Evolutionary conservation across 1,139 yeast species (phyloP).

Genomic region (Nakaseomyces nivariensis): DNA sequence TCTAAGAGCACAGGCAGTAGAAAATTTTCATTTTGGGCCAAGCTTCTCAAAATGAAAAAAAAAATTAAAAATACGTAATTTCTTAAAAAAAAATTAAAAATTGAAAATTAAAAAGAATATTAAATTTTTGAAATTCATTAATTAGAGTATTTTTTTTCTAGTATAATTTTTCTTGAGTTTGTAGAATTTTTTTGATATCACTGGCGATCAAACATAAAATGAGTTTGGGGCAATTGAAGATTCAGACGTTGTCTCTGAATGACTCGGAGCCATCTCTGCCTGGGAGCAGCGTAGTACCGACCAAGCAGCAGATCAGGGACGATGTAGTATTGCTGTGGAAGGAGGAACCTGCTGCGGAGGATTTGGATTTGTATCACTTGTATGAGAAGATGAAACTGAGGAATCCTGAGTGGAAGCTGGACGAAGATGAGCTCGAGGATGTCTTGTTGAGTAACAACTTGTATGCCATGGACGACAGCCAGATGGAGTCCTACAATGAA

Average conservation of each 20-base stretch:
- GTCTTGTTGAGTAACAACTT: slow-evolving; percentile 3
- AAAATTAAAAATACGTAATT: too few relatives aligned
- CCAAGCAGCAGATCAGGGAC: slow-evolving; percentile 54
- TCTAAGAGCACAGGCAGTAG: too few relatives aligned
- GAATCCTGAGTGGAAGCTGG: slow-evolving; percentile 52
- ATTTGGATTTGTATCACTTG: slow-evolving; percentile 45
- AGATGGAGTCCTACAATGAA: slow-evolving; percentile 40
- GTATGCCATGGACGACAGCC: slow-evolving; percentile 24
- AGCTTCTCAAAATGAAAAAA: too few relatives aligned
- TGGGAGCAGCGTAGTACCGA: slow-evolving; percentile 36
- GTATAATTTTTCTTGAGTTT: too few relatives aligned
- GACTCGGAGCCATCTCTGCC: slow-evolving; percentile 6
- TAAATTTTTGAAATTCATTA: too few relatives aligned
- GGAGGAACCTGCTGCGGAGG: slow-evolving; percentile 54
- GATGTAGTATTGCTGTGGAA: slow-evolving; percentile 59
- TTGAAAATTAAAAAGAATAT: too few relatives aligned
- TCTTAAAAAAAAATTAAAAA: too few relatives aligned
- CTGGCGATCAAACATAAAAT: background rate
- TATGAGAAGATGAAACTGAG: slow-evolving; percentile 41
- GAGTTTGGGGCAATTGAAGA: slow-evolving; percentile 9
- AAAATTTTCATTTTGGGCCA: too few relatives aligned
- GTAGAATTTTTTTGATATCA: too few relatives aligned
- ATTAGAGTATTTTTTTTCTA: too few relatives aligned
- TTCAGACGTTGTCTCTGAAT: slow-evolving; percentile 10
- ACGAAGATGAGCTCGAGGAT: slow-evolving; percentile 3